Conservation (phyloP, 2,329 filamentous ascomycete genomes). For the Parasarocladium wereldwijsianum region DNA sequence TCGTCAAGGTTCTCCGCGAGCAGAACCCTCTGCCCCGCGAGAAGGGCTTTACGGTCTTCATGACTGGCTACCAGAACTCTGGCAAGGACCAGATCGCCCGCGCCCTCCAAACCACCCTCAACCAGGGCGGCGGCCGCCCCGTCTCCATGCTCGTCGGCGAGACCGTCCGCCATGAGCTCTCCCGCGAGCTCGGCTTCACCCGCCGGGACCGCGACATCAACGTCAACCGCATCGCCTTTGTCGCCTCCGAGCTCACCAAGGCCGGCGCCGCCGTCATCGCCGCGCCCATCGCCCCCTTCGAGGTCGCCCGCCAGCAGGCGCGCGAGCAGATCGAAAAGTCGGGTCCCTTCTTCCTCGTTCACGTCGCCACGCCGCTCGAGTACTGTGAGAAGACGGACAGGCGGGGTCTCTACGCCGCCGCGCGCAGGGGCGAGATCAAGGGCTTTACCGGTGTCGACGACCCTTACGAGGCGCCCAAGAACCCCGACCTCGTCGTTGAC, state of each 20-base stretch:
- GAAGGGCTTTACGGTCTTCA: slow-evolving; percentile 97
- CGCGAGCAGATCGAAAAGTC: slow-evolving; percentile 75
- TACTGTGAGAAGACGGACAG: slow-evolving; percentile 92
- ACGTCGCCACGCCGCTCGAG: slow-evolving; percentile 86
- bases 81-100: slow-evolving; percentile 96
- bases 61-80: slow-evolving; percentile 91
- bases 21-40: slow-evolving; percentile 81
- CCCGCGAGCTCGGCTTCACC: slow-evolving; percentile 89
- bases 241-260: slow-evolving; percentile 85
- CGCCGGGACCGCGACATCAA: slow-evolving; percentile 86
- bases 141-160: slow-evolving; percentile 92
- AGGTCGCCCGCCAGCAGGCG: slow-evolving; percentile 60
- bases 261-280: slow-evolving; percentile 91
- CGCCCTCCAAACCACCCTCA: slow-evolving; percentile 89
- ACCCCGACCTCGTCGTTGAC: slow-evolving; percentile 76
- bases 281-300: slow-evolving; percentile 89
- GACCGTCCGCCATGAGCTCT: slow-evolving; percentile 85
- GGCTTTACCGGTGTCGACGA: slow-evolving; percentile 98
- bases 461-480: slow-evolving; percentile 75
- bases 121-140: slow-evolving; percentile 91
- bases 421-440: slow-evolving; percentile 82
- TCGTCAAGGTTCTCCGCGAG: slow-evolving; percentile 89
- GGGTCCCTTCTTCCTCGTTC: slow-evolving; percentile 86
- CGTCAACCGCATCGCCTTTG: slow-evolving; percentile 91
- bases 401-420: slow-evolving; percentile 74